These are phyloP conservation scores for Salix brachista DNA, from an alignment of 345 rosid species.

Conservation along the genomic window DNA sequence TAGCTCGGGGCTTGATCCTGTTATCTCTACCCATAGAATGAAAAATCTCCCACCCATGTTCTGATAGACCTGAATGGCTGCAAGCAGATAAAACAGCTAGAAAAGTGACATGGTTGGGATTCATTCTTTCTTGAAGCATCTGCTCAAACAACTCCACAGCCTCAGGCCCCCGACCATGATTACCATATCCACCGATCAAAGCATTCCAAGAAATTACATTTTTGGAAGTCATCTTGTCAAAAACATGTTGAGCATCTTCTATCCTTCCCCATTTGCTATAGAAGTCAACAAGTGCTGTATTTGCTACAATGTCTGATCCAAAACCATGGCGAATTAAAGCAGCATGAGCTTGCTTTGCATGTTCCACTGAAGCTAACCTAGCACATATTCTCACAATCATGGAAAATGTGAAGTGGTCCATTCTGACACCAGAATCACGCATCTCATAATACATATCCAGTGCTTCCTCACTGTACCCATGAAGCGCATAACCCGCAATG, in stretches of 20 bases:
- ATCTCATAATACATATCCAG: conserved; percentile 59
- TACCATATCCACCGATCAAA: conserved; percentile 73
- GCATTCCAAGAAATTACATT: conserved; percentile 84
- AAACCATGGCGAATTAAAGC: conserved; percentile 60
- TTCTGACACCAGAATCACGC: conserved; percentile 59
- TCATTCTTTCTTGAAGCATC: conserved; percentile 50
- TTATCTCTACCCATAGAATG: conserved; percentile 58
- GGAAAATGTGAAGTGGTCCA: conserved; percentile 82
- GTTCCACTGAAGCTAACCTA: conserved; percentile 64
- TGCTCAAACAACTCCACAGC: conserved; percentile 65
- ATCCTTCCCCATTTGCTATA: conserved; percentile 95
- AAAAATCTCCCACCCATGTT: conserved; percentile 72
- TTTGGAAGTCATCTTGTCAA: conserved; percentile 63
- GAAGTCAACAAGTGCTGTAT: conserved; percentile 77
- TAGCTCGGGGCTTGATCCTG: conserved; percentile 72
- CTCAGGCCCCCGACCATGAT: conserved; percentile 67
- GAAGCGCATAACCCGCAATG: conserved; percentile 73
- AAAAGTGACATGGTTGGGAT: conserved; percentile 73
- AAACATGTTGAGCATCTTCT: conserved; percentile 65
- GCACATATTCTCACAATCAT: conserved; percentile 60
- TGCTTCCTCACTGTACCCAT: conserved; percentile 78
- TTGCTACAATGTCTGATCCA: conserved; percentile 66
- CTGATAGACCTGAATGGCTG: conserved; percentile 62
- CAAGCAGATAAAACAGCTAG: conserved; percentile 79
- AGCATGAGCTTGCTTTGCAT: conserved; percentile 84